phyloP scores from a whole-genome alignment of 2,329 filamentous ascomycete species.

The Cryphonectria parasitica region DNA sequence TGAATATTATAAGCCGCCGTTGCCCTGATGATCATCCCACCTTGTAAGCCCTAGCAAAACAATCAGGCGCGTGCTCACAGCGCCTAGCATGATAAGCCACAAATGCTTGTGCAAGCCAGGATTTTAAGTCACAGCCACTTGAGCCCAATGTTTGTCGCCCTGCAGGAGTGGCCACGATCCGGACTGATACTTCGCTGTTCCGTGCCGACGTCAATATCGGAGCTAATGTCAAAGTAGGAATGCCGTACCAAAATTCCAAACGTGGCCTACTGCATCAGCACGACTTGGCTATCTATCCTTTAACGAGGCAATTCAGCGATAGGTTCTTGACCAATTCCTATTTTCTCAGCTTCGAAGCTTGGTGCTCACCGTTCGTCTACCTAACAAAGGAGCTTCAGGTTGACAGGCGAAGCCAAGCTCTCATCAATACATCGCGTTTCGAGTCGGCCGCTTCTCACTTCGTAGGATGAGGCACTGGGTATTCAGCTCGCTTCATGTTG shows the following conservation, averaged over 20 bases:
- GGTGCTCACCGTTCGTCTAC: background rate
- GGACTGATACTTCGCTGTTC: background rate
- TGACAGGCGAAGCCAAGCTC: background rate
- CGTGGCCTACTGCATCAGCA: background rate
- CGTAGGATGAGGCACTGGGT: background rate
- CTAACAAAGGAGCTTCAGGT: background rate
- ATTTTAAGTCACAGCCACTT: background rate
- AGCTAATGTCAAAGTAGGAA: background rate
- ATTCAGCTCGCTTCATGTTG: background rate
- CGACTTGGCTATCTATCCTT: background rate
- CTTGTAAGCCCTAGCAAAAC: constrained; percentile 3
- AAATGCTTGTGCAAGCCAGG: background rate
- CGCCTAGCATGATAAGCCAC: background rate
- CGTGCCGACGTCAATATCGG: background rate
- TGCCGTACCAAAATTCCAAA: background rate
- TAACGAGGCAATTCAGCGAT: background rate
- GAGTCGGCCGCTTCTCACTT: background rate
- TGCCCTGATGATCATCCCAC: constrained; percentile 2
- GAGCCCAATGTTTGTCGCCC: background rate
- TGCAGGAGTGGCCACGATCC: background rate
- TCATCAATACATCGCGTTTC: background rate
- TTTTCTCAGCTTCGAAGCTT: background rate
- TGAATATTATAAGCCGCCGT: background rate
- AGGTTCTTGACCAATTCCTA: background rate
- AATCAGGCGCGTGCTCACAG: background rate